Evolutionary conservation across 257 asterid species (phyloP).

Genomic region (Cordia subcordata): DNA sequence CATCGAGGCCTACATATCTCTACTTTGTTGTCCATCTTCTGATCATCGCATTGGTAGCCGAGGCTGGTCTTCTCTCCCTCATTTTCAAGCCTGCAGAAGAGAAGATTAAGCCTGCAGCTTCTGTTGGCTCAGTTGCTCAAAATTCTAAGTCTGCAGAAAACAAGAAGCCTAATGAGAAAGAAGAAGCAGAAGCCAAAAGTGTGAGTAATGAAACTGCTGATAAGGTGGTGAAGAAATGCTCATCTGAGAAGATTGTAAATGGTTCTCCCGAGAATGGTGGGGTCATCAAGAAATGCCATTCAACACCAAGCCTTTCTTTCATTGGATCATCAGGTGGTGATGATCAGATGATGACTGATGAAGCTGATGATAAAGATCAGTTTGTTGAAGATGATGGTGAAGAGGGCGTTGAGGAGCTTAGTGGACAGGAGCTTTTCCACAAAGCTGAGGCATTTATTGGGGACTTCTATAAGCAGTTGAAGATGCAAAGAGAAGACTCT

Average conservation of each 20-base stretch:
- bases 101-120: constrained; percentile 9
- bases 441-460: constrained; percentile 68
- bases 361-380: constrained; percentile 2
- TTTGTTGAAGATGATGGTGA: constrained; percentile 13
- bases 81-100: constrained; percentile 24
- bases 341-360: background rate
- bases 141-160: background rate
- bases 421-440: constrained; percentile 43
- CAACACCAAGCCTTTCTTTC: constrained; percentile 41
- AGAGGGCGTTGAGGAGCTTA: constrained; percentile 22
- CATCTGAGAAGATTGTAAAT: constrained; percentile 18
- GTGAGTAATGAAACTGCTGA: background rate
- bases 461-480: constrained; percentile 53
- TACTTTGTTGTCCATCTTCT: constrained; percentile 50
- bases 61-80: constrained; percentile 60
- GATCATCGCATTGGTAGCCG: constrained; percentile 48
- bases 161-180: background rate
- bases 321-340: constrained; percentile 28
- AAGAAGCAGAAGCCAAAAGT: background rate
- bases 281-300: constrained; percentile 19
- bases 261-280: background rate
- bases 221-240: constrained; percentile 16
- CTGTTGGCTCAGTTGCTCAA: too few relatives aligned
- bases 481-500: constrained; percentile 63
- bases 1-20: constrained; percentile 41